phyloP scores from a whole-genome alignment of 73 alveolate species.

The Stentor roeselii region DNA sequence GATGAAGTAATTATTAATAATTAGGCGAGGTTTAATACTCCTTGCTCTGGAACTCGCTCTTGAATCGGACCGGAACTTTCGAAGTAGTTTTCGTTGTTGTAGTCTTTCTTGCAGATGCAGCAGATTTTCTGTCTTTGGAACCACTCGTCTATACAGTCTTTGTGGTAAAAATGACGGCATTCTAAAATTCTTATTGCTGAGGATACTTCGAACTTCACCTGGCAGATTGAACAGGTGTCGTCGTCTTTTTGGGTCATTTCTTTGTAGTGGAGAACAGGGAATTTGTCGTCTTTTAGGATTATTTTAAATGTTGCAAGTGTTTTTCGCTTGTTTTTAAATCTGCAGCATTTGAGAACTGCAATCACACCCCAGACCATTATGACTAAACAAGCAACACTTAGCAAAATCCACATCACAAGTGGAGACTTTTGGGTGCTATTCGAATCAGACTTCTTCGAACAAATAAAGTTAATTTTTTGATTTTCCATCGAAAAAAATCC shows the following conservation, averaged over 20 bases:
- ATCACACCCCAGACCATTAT: not conserved
- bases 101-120: conserved; percentile 33
- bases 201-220: conserved; percentile 14
- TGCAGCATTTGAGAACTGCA: not conserved
- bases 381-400: not conserved
- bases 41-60: too few relatives aligned
- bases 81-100: not conserved
- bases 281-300: conserved; percentile 32
- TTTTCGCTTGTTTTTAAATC: not conserved
- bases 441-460: not conserved
- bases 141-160: conserved; percentile 41
- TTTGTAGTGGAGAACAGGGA: not conserved
- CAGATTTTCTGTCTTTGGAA: conserved; percentile 11
- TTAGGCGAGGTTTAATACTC: too few relatives aligned
- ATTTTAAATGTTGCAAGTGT: conserved; percentile 21
- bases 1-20: too few relatives aligned
- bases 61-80: not conserved
- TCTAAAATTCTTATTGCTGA: conserved; percentile 23
- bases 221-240: conserved; percentile 32
- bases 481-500: not conserved
- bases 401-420: not conserved
- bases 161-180: conserved; percentile 37
- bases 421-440: not conserved
- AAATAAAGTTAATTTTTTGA: not conserved
- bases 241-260: not conserved